Evolutionary conservation across 2,329 filamentous ascomycete species (phyloP), one percentile per base, ranked within the genome.

Genomic region (Chrysosporium queenslandicum): DNA sequence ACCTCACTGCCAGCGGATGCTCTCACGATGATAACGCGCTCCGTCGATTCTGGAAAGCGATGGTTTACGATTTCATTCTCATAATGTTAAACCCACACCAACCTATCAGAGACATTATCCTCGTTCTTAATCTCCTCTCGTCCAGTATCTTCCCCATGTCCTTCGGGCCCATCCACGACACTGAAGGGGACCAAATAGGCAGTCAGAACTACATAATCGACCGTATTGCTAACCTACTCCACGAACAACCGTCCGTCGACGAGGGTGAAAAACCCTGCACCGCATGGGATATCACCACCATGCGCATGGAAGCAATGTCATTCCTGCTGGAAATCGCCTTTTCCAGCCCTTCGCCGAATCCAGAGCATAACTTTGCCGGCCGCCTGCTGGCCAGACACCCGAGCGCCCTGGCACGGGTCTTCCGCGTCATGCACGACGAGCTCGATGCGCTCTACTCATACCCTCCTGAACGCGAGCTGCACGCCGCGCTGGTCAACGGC

Each of bases 361-460:
- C 82, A 60, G 81, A 85, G 55, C 69, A 67, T 20, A 75, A 78
- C 51, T 72, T 78, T 48, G 79, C 82, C 21, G 73, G 80, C 46
- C 64, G 74, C 21, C 78, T 85, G 42, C 75, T 96, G 7, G 85
- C 84, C 0, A 70, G 72, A 4, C 85, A 92, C 64, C 77, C 78
- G 2, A 79, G 77, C 37, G 81, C 82, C 11, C 79, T 94, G 14
- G 87, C 86, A 1, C 80, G 87, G 2, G 71, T 95, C 0, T 82
- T 94, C 23, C 79, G 81, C 23, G 80, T 85, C 41, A 80, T 90
- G 48, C 83, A 92, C 54, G 85, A 88, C 57, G 81, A 85, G 58
- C 70, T 96, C 12, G 74, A 77, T 42, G 68, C 71, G 2, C 65
- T 86, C 1, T 85, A 86, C 64, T 67, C 74, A 12, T 70, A 71